phyloP scores from a whole-genome alignment of 257 asterid genomes.

The Nicotiana sylvestris region DNA sequence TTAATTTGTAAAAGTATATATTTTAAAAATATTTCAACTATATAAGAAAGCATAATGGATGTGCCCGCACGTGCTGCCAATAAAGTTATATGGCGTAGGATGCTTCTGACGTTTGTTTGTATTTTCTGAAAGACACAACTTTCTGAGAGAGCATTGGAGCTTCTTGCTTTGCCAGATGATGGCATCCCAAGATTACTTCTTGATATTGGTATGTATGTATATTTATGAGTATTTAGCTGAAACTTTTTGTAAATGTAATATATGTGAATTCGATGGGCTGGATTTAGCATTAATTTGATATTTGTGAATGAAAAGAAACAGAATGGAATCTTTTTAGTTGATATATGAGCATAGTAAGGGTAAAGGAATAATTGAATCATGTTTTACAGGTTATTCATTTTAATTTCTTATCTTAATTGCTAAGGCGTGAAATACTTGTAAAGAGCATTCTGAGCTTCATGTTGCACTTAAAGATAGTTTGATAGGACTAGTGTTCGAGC shows the following conservation, averaged over 20 bases:
- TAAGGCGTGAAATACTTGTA: background rate
- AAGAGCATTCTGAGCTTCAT: background rate
- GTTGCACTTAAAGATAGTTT: background rate
- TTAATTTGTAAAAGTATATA: too few relatives aligned
- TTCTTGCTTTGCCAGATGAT: conserved; percentile 83
- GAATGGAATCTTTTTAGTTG: background rate
- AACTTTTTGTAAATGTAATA: background rate
- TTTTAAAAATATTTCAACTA: too few relatives aligned
- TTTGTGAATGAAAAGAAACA: background rate
- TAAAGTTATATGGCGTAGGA: background rate
- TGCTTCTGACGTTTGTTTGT: background rate
- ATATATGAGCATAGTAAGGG: background rate
- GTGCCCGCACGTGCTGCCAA: too few relatives aligned
- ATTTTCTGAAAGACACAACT: conserved; percentile 53
- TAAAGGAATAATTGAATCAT: background rate
- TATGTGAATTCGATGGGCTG: background rate
- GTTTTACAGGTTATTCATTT: background rate
- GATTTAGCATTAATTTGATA: background rate
- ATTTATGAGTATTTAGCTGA: background rate
- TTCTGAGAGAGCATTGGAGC: conserved; percentile 89
- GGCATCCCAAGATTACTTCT: conserved; percentile 74
- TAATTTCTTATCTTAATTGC: background rate
- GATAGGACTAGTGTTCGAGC: background rate
- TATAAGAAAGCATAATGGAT: too few relatives aligned
- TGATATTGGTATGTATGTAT: conserved; percentile 60